Conservation (phyloP, 2,329 filamentous ascomycete species). For the Ascochyta clinopodiicola region DNA sequence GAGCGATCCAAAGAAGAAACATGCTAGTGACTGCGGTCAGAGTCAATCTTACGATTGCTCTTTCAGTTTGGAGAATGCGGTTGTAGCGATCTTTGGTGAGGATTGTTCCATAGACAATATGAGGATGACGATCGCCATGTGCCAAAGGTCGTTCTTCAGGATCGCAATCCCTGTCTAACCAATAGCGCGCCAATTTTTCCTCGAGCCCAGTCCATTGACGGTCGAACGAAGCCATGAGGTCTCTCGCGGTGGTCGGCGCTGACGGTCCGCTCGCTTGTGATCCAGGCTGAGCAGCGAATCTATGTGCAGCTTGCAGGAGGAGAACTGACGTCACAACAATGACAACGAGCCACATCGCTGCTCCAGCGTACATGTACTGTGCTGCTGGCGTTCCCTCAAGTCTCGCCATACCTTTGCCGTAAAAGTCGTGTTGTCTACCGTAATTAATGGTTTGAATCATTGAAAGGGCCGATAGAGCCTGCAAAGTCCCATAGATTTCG, state of each 20-base stretch:
- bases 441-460: conserved; percentile 39
- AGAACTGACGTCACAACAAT: conserved; percentile 9
- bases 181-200: conserved; percentile 11
- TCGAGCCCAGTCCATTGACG: conserved; percentile 7
- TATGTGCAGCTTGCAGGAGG: conserved; percentile 10
- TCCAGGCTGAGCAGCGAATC: background rate
- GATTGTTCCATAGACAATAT: conserved; percentile 25
- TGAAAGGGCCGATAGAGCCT: conserved; percentile 28
- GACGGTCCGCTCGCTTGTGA: background rate
- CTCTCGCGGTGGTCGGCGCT: conserved; percentile 2
- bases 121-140: background rate
- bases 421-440: conserved; percentile 38
- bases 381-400: conserved; percentile 24
- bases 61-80: background rate
- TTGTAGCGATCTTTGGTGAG: background rate
- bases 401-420: conserved; percentile 21
- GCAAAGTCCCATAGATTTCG: too few relatives aligned
- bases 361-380: conserved; percentile 39
- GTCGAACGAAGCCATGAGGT: conserved; percentile 8
- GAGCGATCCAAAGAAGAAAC: conserved; percentile 33
- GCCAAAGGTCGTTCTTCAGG: conserved; percentile 16
- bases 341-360: conserved; percentile 36
- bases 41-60: background rate
- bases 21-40: conserved; percentile 10
- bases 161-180: conserved; percentile 9